Base-by-base conservation (phyloP, 2,329 filamentous ascomycete species). In the Cephalotrichum gorgonifer region DNA sequence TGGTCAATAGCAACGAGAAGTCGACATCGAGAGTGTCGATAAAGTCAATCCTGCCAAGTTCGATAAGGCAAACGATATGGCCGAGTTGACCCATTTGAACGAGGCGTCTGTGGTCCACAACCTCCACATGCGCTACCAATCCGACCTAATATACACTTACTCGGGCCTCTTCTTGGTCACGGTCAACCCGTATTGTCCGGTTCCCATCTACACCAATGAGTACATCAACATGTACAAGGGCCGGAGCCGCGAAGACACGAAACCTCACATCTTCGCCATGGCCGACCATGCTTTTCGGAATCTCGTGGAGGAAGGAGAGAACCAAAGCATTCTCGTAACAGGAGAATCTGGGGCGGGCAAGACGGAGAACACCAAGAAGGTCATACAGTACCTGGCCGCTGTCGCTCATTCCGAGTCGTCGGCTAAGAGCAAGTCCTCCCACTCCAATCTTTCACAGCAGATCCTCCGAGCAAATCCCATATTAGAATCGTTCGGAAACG, bases 41-140 rank as follows among this genome's bases (percentile, higher is more conserved):
- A 97, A 96, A 69, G 94, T 98, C 72, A 98, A 98, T 68, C 93
- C 93, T 43, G 91, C 91, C 60, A 98, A 98, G 65, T 98, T 98
- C 70, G 93, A 98, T 77, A 98, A 96, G 69, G 91, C 91, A 55
- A 89, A 94, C 70, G 94, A 98, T 66, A 98, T 98, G 93, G 93
- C 94, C 23, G 93, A 98, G 65, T 77, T 98, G 61, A 98, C 93
- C 6, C 93, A 98, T 66, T 73, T 98, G 54, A 98, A 98, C 67
- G 93, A 98, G 69, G 87, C 91, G 22, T 97, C 93, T 0, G 93
- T 98, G 47, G 90, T 98, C 47, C 90, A 98, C 70, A 98, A 98
- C 62, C 77, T 98, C 50, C 86, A 95, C 57, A 91, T 88, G 74
- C 78, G 93, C 67, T 98, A 98, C 64, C 88, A 96, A 65, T 79